Evolutionary conservation across 1,284 basidiomycete species (phyloP), one percentile per base, ranked within the genome.

Genomic region (Tylopilus sp.): DNA sequence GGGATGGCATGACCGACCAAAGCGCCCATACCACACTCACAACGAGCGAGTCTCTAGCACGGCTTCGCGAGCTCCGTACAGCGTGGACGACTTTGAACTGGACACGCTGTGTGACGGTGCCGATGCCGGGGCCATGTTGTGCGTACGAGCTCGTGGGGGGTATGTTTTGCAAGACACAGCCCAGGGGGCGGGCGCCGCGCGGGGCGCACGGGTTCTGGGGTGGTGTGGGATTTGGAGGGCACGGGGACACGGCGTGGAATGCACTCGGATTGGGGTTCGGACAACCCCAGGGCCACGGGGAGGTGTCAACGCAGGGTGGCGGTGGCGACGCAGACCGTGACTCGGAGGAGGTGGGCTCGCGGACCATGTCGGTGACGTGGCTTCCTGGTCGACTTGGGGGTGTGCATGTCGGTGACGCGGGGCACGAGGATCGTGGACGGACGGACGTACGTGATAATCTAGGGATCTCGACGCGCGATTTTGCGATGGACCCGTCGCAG

Each of bases 401-500:
- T 29, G 29, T 29, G 29, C 29, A 29, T 29, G 29, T 29, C 29
- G 29, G 6, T 29, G 29, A 6, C 29, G 3, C 6, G 29, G 4
- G n/a, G 80, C 54, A 61, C 2, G 39, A 15, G 39, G 54, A 69
- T 15, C 47, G 53, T 3, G 76, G 73, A 1, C 70, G 65, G 18
- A 61, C 61, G 49, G 56, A 81, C 18, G 72, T 79, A 2, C 69
- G 77, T 26, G 74, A 82, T 1, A 81, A 87, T 53, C 52, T 87
- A 1, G 83, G 82, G 1, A 62, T 89, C 9, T 63, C 75, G 16
- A 80, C 83, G 51, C 79, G 85, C 52, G 89, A 90, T 70, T 89
- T 91, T 65, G 88, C 86, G 0, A 85, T 89, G n/a, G 89, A 90
- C 68, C 88, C 89, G 0, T 83, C 85, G 1, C 89, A 89, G 70